Base-by-base conservation (phyloP, 495 filamentous ascomycete genomes). In the Hypomontagnella submonticulosa region DNA sequence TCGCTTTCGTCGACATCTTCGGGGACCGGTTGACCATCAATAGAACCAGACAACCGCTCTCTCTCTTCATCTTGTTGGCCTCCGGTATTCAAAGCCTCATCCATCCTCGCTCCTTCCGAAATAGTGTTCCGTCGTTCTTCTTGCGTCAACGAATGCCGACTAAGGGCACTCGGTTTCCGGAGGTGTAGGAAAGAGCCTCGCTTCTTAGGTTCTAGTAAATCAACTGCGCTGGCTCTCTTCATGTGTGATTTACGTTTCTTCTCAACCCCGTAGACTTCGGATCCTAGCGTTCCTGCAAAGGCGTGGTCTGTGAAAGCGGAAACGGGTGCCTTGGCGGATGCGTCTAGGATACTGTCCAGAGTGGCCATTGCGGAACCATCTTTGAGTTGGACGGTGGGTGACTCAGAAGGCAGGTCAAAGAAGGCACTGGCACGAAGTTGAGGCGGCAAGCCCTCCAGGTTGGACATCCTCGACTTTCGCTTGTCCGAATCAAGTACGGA, bases 281-380 rank as follows among this genome's bases (percentile, higher is more conserved):
- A 71, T 47, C 89, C 89, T 12, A 89, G 71, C 46, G 86, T 85
- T 11, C 93, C 94, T 27, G 88, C 90, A 60, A 90, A 91, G 8
- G 90, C 89, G 75, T 99, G 95, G 71, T 98, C 93, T 0, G 92
- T 97, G 69, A 97, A 98, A 48, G 95, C 95, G 41, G 83, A 92
- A 41, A 97, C 92, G n/a, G 95, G 95, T 1, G 96, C 95, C 59
- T 83, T 84, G 2, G 92, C 91, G 4, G 95, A 97, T n/a, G 95
- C 95, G 75, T 97, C 92, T 8, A 99, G 83, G 42, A 99, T 95
- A 69, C 88, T 95, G 56, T 99, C 95, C 7, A 99, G 81, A 0
- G 94, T 97, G 33, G 85, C 89, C 63, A 92, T 92, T 12, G 93
- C 92, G 44, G 93, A 97, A 10, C 89, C 85, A 37, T 88, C 85